These are phyloP conservation scores for Lojkania enalia DNA, from an alignment of 2,329 filamentous ascomycete genomes.

Conservation along the genomic window DNA sequence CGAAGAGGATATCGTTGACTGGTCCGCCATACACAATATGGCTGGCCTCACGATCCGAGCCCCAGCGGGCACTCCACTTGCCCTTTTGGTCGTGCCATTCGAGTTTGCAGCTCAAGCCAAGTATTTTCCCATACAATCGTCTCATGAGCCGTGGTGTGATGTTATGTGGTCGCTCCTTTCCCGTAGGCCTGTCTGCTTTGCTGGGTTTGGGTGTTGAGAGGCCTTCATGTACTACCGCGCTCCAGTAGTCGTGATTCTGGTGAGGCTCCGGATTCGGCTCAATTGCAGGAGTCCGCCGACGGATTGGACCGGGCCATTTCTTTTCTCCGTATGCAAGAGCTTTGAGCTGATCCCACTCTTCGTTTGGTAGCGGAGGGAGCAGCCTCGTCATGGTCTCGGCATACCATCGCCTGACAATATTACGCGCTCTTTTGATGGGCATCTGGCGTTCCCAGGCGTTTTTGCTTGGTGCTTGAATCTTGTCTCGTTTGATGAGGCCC, in stretches of 20 bases:
- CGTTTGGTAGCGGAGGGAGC: slow-evolving; percentile 49
- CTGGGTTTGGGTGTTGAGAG: slow-evolving; percentile 32
- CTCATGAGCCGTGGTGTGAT: slow-evolving; percentile 52
- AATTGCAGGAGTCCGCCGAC: slow-evolving; percentile 21
- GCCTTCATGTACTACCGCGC: slow-evolving; percentile 17
- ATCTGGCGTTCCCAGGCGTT: slow-evolving; percentile 54
- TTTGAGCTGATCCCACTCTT: slow-evolving; percentile 50
- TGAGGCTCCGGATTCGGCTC: neutral
- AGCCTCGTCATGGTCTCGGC: slow-evolving; percentile 47
- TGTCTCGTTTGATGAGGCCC: slow-evolving; percentile 26
- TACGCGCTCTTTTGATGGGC: slow-evolving; percentile 49
- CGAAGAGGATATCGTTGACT: slow-evolving; percentile 30
- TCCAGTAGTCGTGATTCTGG: slow-evolving; percentile 3
- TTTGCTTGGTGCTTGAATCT: slow-evolving; percentile 44
- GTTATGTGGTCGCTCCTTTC: slow-evolving; percentile 34
- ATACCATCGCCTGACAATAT: slow-evolving; percentile 50
- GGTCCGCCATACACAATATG: slow-evolving; percentile 20
- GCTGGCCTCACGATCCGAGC: slow-evolving; percentile 15
- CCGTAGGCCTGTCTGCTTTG: slow-evolving; percentile 27
- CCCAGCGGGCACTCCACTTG: slow-evolving; percentile 35
- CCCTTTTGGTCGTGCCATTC: slow-evolving; percentile 38
- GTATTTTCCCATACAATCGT: slow-evolving; percentile 49
- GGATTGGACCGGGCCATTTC: slow-evolving; percentile 28
- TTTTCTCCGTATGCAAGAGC: slow-evolving; percentile 43
- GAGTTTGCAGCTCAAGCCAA: slow-evolving; percentile 48